Conservation (phyloP, 1,139 yeast species). For the Spathaspora sp. region DNA sequence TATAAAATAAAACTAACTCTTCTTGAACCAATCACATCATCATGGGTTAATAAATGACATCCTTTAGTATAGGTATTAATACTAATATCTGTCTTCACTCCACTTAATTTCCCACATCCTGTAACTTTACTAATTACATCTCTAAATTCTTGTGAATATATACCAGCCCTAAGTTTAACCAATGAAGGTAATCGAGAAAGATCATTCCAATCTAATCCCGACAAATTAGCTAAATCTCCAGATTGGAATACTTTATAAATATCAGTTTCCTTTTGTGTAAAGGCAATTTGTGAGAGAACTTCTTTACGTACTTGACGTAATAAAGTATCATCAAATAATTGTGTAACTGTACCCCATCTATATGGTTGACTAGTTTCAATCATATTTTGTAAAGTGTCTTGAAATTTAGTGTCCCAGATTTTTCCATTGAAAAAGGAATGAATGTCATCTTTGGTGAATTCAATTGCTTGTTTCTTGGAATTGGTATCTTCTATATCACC, state of each 20-base stretch:
- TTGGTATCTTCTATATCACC: background rate
- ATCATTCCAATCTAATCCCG: slow-evolving; percentile 81
- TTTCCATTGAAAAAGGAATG: slow-evolving; percentile 51
- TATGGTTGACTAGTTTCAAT: slow-evolving; percentile 68
- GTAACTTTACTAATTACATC: slow-evolving; percentile 80
- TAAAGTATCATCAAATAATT: slow-evolving; percentile 72
- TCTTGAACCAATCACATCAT: slow-evolving; percentile 95
- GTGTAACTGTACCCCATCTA: slow-evolving; percentile 81
- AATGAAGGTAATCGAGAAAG: slow-evolving; percentile 70
- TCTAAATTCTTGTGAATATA: slow-evolving; percentile 83
- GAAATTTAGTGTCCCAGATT: slow-evolving; percentile 51
- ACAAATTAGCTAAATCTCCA: slow-evolving; percentile 91
- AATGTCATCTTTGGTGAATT: slow-evolving; percentile 38
- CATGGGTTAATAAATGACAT: slow-evolving; percentile 92
- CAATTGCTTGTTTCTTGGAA: slow-evolving; percentile 1
- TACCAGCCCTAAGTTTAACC: slow-evolving; percentile 75
- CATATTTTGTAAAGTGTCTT: slow-evolving; percentile 35
- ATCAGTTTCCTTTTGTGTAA: slow-evolving; percentile 94
- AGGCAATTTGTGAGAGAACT: slow-evolving; percentile 78
- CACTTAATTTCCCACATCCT: slow-evolving; percentile 87
- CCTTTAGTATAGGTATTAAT: slow-evolving; percentile 89
- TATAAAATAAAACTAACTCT: slow-evolving; percentile 90
- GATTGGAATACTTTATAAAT: slow-evolving; percentile 93
- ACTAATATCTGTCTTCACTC: slow-evolving; percentile 87
- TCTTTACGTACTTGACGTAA: slow-evolving; percentile 80